Base-by-base conservation (phyloP, 768 basidiomycete species). In the Amanita molliuscula region DNA sequence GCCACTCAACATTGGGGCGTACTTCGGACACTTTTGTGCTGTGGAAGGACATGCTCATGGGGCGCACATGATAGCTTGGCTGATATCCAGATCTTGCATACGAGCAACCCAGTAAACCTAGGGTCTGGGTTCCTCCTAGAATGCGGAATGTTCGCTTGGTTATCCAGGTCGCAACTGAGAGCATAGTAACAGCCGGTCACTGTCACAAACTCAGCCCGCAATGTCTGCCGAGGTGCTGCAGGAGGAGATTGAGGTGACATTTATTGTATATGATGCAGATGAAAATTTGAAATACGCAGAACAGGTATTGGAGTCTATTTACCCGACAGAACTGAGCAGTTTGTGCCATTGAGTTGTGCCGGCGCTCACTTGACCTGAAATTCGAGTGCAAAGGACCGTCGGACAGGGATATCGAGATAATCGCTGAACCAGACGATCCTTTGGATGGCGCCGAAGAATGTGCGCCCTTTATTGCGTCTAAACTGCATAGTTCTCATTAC, bases 281-380 rank as follows among this genome's bases (percentile, higher is more conserved):
- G 56, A 48, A 54, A 54, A 45, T 53, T 51, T 51, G 33, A 55
- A 28, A 13, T 29, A 54, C 18, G 35, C 42, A 34, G 42, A 44
- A 16, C 59, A 95, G 87, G 92, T 96, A 23, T 77, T 97, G 57
- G 92, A 95, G 69, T 84, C 91, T 2, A 98, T 98, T 64, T 98
- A 95, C 65, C 91, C 95, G 4, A 84, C 89, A 56, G 95, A 98
- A 66, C 72, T 96, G 51, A 77, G 84, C 60, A 87, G 94, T 96
- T 71, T 62, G 92, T 87, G 55, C 57, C 15, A 25, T 25, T n/a
- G 20, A 37, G 15, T 10, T 51, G 42, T 51, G 26, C 37, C 28
- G 21, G 21, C 29, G 26, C 13, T 44, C 36, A 18, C 43, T 61
- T 60, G 56, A 52, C 65, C 77, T 82, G 67, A 81, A 69, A 63